Evolutionary conservation across 345 rosid species (phyloP), one percentile per base, ranked within the genome.

Genomic region (Clarkia xantiana): DNA sequence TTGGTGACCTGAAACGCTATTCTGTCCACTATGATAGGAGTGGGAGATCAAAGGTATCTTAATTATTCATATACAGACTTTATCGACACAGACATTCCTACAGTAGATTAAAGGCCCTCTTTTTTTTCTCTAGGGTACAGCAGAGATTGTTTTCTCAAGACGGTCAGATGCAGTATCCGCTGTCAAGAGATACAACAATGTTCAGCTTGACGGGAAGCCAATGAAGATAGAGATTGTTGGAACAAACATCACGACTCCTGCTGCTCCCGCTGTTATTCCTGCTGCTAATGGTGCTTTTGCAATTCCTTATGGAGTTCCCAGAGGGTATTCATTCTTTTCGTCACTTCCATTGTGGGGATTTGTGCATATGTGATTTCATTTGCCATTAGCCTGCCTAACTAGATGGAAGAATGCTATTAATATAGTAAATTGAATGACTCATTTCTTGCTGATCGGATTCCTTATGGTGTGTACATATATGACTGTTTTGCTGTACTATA

Each of bases 41-140:
- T 42, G 96, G 98, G 61, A 81, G 98, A 81, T 86, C 94, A 46
- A 81, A 84, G 98, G 96, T 90, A 86, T 57, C 54, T 62, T 0
- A 67, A 59, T 54, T 66, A 15, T 62, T 57, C 77, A 70, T n/a
- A n/a, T n/a, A n/a, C n/a, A n/a, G n/a, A n/a, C n/a, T n/a, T n/a
- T n/a, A n/a, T n/a, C n/a, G n/a, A n/a, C n/a, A n/a, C n/a, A n/a
- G n/a, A n/a, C n/a, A n/a, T n/a, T n/a, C n/a, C n/a, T n/a, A n/a
- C n/a, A n/a, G n/a, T n/a, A n/a, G n/a, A n/a, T n/a, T n/a, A n/a
- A n/a, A n/a, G n/a, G n/a, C n/a, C n/a, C n/a, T n/a, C n/a, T n/a
- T n/a, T n/a, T n/a, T n/a, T n/a, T n/a, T n/a, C n/a, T n/a, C 51
- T 63, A 90, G 98, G 98, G 98, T 58, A 81, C 96, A 3, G 94